These are phyloP conservation scores for Cubamyces sp. DNA, from an alignment of 768 basidiomycete species.

Conservation along the genomic window DNA sequence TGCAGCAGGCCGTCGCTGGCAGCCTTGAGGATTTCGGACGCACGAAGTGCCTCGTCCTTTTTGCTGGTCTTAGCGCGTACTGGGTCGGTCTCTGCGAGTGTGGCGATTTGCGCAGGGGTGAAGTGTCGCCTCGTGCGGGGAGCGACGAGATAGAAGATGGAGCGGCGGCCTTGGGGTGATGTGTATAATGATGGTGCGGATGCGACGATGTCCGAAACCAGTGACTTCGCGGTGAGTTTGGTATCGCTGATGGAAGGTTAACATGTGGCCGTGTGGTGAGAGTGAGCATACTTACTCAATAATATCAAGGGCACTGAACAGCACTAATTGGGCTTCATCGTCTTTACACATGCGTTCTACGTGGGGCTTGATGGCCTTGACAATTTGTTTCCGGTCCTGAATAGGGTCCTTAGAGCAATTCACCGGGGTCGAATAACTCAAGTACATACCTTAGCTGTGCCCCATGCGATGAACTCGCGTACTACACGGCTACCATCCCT, in stretches of 20 bases:
- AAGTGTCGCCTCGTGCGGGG: constrained; percentile 87
- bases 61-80: constrained; percentile 79
- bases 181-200: constrained; percentile 59
- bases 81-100: constrained; percentile 74
- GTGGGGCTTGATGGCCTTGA: constrained; percentile 89
- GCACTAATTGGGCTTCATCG: constrained; percentile 86
- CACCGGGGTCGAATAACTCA: too few relatives aligned
- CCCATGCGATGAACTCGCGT: constrained; percentile 81
- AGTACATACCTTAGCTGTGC: constrained; percentile 72
- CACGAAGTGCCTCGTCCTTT: constrained; percentile 66
- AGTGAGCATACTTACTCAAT: constrained; percentile 68
- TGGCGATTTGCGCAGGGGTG: constrained; percentile 70
- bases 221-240: constrained; percentile 81
- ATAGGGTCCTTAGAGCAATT: neutral
- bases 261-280: neutral
- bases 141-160: constrained; percentile 80
- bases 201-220: constrained; percentile 70
- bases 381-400: constrained; percentile 88
- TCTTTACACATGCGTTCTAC: constrained; percentile 86
- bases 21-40: constrained; percentile 70
- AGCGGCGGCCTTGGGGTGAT: constrained; percentile 76
- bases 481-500: constrained; percentile 88
- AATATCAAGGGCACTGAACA: constrained; percentile 89
- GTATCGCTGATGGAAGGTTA: constrained; percentile 65
- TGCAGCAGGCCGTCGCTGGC: constrained; percentile 77